Evolutionary conservation across 768 basidiomycete species (phyloP).

Genomic region (Chalciporus chontae): DNA sequence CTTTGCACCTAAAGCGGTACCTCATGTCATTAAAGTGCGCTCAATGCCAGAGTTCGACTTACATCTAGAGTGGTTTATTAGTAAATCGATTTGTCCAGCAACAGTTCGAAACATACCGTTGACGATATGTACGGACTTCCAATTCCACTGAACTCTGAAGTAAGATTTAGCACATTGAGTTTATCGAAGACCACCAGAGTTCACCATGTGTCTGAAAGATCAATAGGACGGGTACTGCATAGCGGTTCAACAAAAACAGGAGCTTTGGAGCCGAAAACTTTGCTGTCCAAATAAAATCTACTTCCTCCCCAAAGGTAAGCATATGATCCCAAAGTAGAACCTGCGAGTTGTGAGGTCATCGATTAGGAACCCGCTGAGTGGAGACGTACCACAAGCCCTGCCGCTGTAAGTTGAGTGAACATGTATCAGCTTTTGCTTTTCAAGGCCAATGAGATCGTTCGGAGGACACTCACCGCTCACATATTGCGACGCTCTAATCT

Average conservation of each 20-base stretch:
- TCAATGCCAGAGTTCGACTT: background rate
- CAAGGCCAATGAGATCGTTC: background rate
- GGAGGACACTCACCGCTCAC: conserved; percentile 22
- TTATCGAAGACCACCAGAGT: background rate
- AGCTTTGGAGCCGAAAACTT: conserved; percentile 26
- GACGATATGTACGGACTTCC: conserved; percentile 7
- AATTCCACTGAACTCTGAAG: conserved; percentile 23
- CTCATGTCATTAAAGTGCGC: background rate
- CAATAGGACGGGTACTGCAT: conserved; percentile 30
- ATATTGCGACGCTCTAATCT: conserved; percentile 19
- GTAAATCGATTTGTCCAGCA: background rate
- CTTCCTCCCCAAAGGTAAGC: conserved; percentile 33
- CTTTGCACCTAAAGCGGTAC: conserved; percentile 20
- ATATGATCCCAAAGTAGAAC: conserved; percentile 33
- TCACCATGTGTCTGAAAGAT: conserved; percentile 30
- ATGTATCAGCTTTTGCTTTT: background rate
- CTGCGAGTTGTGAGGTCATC: conserved; percentile 14
- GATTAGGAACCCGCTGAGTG: background rate
- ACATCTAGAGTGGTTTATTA: conserved; percentile 14
- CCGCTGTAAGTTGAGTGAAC: conserved; percentile 9
- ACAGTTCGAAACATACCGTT: background rate
- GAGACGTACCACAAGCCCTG: conserved; percentile 21
- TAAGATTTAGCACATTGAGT: background rate
- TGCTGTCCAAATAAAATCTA: conserved; percentile 31
- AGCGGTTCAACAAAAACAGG: conserved; percentile 34